These are phyloP conservation scores for Gautieria morchelliformis DNA, from an alignment of 768 basidiomycete genomes.

Conservation along the genomic window DNA sequence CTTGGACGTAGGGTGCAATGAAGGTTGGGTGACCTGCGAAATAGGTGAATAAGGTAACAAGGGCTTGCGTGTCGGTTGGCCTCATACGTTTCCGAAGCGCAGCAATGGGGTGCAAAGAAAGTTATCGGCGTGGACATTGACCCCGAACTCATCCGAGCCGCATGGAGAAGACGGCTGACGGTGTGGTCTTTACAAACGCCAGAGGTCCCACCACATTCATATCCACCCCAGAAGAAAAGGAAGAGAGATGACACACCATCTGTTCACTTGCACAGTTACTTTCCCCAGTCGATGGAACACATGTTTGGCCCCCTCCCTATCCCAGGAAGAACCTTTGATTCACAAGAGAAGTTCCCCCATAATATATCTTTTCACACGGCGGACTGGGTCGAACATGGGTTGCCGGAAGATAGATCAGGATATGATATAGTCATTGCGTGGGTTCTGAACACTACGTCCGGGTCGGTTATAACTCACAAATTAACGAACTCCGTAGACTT, in stretches of 20 bases:
- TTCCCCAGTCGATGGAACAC: constrained; percentile 70
- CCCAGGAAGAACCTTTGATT: constrained; percentile 30
- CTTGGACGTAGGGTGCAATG: constrained; percentile 82
- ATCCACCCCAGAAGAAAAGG: neutral
- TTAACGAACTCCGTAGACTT: constrained; percentile 40
- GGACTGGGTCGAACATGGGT: constrained; percentile 58
- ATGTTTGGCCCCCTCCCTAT: constrained; percentile 68
- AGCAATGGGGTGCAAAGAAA: constrained; percentile 47
- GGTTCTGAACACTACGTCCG: constrained; percentile 15
- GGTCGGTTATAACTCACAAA: neutral
- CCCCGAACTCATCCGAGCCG: constrained; percentile 56
- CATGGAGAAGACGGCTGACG: constrained; percentile 61
- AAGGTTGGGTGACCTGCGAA: constrained; percentile 78
- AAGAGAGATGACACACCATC: neutral
- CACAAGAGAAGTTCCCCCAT: constrained; percentile 52
- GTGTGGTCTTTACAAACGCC: constrained; percentile 65
- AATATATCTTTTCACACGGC: constrained; percentile 65
- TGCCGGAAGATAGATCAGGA: constrained; percentile 45
- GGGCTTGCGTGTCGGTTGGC: neutral
- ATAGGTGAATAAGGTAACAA: constrained; percentile 42
- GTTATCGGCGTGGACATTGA: constrained; percentile 86
- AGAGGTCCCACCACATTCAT: neutral
- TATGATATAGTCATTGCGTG: constrained; percentile 81
- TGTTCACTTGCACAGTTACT: constrained; percentile 37
- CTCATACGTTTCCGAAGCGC: constrained; percentile 35